phyloP scores from a whole-genome alignment of 202 grass and related monocot genomes.

The Zoysia matrella region DNA sequence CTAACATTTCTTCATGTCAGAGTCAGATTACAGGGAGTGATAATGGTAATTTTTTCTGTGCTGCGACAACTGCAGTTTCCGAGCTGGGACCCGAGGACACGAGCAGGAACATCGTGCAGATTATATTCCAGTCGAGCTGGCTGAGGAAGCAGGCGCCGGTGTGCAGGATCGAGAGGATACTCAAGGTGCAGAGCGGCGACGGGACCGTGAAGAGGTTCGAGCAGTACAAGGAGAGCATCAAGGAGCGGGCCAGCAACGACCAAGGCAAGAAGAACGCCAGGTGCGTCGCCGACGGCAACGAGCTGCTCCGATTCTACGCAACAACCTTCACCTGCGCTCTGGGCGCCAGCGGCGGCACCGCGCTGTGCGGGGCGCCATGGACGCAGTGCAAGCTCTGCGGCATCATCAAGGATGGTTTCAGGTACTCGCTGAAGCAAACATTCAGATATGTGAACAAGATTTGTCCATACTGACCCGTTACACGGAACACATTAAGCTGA shows the following conservation, averaged over 20 bases:
- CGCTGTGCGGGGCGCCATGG: constrained; percentile 53
- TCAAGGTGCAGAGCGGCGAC: constrained; percentile 69
- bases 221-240: constrained; percentile 80
- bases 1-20: too few relatives aligned
- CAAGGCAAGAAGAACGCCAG: constrained; percentile 67
- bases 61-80: constrained; percentile 53
- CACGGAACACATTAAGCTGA: background rate
- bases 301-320: constrained; percentile 76
- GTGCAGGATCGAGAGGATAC: constrained; percentile 78
- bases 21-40: too few relatives aligned
- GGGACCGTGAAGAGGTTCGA: constrained; percentile 71
- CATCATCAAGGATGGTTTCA: constrained; percentile 82
- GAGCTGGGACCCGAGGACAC: constrained; percentile 76
- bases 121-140: constrained; percentile 98
- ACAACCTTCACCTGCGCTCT: constrained; percentile 70
- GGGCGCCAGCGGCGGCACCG: constrained; percentile 40
- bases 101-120: constrained; percentile 91
- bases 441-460: background rate
- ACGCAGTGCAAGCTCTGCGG: constrained; percentile 62
- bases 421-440: constrained; percentile 13
- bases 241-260: constrained; percentile 47
- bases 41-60: background rate
- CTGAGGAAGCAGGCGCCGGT: constrained; percentile 53
- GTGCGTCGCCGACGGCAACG: constrained; percentile 89
- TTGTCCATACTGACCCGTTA: background rate